Evolutionary conservation across 2,329 filamentous ascomycete species (phyloP).

Genomic region (Sporothrix humicola): DNA sequence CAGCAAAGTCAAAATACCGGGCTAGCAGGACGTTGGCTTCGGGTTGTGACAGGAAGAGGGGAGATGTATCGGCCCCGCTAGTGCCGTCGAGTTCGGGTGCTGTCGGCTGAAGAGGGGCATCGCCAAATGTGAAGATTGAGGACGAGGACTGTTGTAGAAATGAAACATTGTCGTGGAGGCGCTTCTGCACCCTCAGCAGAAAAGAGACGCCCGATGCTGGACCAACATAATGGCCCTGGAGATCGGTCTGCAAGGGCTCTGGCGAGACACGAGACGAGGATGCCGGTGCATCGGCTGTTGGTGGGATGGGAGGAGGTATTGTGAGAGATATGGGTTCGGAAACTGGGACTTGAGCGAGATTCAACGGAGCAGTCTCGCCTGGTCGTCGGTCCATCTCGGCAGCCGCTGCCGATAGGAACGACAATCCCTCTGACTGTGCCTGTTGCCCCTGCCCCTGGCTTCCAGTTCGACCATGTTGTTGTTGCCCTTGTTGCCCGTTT

Average conservation of each 20-base stretch:
- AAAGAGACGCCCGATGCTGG: conserved; percentile 56
- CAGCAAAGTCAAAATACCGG: conserved; percentile 51
- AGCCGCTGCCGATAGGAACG: conserved; percentile 26
- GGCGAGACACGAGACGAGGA: conserved; percentile 49
- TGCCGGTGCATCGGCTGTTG: not conserved
- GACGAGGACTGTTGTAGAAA: conserved; percentile 48
- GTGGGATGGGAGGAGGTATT: not conserved
- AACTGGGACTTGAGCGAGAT: not conserved
- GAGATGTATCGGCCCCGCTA: not conserved
- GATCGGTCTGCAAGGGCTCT: conserved; percentile 53
- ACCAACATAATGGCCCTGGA: conserved; percentile 55
- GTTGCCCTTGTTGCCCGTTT: not conserved
- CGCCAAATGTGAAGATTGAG: conserved; percentile 56
- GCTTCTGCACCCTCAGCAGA: conserved; percentile 56
- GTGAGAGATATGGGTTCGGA: not conserved
- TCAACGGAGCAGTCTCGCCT: not conserved
- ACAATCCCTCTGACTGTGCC: not conserved
- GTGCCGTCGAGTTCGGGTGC: not conserved
- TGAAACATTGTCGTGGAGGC: conserved; percentile 50
- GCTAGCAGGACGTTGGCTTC: conserved; percentile 8
- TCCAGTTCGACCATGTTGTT: not conserved
- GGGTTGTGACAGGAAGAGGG: conserved; percentile 23
- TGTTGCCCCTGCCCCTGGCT: not conserved
- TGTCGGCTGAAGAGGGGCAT: conserved; percentile 43
- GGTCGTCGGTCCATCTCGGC: conserved; percentile 21